phyloP scores from a whole-genome alignment of 306 rosid genomes.

The Quercus suber region DNA sequence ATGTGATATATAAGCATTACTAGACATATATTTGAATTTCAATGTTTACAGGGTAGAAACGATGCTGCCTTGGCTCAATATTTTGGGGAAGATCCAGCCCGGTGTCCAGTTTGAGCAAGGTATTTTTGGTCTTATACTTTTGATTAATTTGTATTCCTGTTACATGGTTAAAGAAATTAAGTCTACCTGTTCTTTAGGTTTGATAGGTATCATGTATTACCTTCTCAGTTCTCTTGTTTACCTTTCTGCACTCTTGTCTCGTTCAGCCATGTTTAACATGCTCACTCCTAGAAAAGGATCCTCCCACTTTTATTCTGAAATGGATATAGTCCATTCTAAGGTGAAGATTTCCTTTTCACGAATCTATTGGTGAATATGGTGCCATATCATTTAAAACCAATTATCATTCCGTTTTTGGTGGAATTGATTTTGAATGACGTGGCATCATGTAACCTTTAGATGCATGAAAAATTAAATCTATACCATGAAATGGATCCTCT shows the following conservation, averaged over 20 bases:
- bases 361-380: no score
- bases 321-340: no score
- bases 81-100: conserved; percentile 83
- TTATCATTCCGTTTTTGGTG: no score
- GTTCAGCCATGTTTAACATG: neutral
- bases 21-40: conserved; percentile 21
- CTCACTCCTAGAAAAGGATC: neutral
- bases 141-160: neutral
- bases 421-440: no score
- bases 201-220: neutral
- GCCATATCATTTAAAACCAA: no score
- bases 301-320: no score
- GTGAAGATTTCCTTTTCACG: no score
- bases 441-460: no score
- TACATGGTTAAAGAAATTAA: neutral
- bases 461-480: no score
- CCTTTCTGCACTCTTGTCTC: neutral
- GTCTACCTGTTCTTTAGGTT: neutral
- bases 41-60: conserved; percentile 67
- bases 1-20: conserved; percentile 5
- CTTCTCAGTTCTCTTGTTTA: neutral
- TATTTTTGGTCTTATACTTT: conserved; percentile 11
- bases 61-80: conserved; percentile 80
- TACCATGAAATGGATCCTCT: no score
- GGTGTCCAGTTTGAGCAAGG: conserved; percentile 81